phyloP scores from a whole-genome alignment of 257 asterid species.

The Salvia splendens region DNA sequence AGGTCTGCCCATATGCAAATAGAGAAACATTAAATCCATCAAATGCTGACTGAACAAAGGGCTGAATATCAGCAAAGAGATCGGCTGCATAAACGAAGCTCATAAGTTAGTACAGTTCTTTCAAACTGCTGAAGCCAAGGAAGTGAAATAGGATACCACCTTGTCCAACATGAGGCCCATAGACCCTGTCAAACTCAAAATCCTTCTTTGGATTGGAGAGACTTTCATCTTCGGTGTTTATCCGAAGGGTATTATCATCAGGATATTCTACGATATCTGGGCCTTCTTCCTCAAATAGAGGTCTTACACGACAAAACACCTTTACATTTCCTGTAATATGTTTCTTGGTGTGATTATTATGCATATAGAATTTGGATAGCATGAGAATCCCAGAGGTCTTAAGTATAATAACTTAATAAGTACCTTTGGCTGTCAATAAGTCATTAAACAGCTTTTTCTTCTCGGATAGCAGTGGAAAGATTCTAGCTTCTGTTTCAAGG shows the following conservation, averaged over 20 bases:
- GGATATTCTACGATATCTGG: conserved; percentile 83
- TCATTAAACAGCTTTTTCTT: conserved; percentile 89
- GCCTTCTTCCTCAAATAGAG: conserved; percentile 96
- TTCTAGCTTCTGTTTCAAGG: conserved; percentile 90
- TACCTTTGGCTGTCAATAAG: conserved; percentile 91
- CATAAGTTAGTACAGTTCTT: conserved; percentile 37
- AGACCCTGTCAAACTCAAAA: conserved; percentile 95
- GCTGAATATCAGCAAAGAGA: conserved; percentile 88
- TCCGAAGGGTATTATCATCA: conserved; percentile 70
- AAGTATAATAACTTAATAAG: conserved; percentile 16
- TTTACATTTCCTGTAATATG: conserved; percentile 79
- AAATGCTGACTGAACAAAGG: conserved; percentile 98
- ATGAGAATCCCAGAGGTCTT: conserved; percentile 29
- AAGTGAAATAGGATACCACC: conserved; percentile 46
- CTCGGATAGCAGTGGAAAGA: conserved; percentile 81
- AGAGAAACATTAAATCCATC: conserved; percentile 91
- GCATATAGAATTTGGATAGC: conserved; percentile 26
- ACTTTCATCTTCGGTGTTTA: conserved; percentile 76
- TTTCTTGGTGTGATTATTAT: conserved; percentile 24
- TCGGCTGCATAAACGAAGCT: conserved; percentile 67
- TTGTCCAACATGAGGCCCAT: conserved; percentile 98
- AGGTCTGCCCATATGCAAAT: conserved; percentile 85
- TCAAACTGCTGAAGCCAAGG: conserved; percentile 32
- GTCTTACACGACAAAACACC: conserved; percentile 92
- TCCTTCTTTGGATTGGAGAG: conserved; percentile 88